A percentile compares a stretch with the other conserved stretches of the same genome.
phyloP scores from a whole-genome alignment of 768 basidiomycete species.

The Wakefieldia striispora region DNA sequence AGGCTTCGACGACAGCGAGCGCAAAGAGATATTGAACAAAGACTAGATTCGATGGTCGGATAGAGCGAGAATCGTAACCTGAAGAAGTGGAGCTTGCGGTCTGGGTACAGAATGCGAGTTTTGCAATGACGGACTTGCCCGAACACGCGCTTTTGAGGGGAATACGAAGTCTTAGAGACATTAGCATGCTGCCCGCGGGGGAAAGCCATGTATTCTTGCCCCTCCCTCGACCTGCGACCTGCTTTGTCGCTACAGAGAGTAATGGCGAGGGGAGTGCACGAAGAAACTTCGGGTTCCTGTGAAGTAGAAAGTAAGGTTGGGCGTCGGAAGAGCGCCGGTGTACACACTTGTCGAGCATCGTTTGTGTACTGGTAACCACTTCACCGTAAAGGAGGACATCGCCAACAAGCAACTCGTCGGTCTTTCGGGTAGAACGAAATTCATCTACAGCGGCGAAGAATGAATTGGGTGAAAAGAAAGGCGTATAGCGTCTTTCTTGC shows the following conservation, averaged over 20 bases:
- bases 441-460: constrained; percentile 57
- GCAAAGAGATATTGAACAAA: constrained; percentile 94
- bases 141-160: constrained; percentile 13
- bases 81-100: not conserved
- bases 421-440: constrained; percentile 21
- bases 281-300: constrained; percentile 75
- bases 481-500: constrained; percentile 44
- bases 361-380: constrained; percentile 91
- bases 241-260: constrained; percentile 82
- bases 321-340: not conserved
- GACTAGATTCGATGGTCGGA: constrained; percentile 60
- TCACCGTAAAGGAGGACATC: constrained; percentile 85
- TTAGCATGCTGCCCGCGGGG: constrained; percentile 82
- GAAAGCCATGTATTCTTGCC: constrained; percentile 92
- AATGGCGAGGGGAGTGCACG: constrained; percentile 69
- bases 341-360: constrained; percentile 86
- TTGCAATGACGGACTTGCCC: not conserved
- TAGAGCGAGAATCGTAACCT: constrained; percentile 7
- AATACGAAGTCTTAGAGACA: constrained; percentile 36
- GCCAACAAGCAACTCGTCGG: constrained; percentile 55
- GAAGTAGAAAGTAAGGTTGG: not conserved
- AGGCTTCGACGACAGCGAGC: constrained; percentile 86
- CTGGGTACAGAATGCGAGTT: not conserved
- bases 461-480: constrained; percentile 63
- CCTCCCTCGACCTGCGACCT: constrained; percentile 85